Percentiles rank a stretch among this genome's conserved stretches.
Conservation (phyloP, 1,139 yeast genomes). For the Lodderomyces theae region DNA sequence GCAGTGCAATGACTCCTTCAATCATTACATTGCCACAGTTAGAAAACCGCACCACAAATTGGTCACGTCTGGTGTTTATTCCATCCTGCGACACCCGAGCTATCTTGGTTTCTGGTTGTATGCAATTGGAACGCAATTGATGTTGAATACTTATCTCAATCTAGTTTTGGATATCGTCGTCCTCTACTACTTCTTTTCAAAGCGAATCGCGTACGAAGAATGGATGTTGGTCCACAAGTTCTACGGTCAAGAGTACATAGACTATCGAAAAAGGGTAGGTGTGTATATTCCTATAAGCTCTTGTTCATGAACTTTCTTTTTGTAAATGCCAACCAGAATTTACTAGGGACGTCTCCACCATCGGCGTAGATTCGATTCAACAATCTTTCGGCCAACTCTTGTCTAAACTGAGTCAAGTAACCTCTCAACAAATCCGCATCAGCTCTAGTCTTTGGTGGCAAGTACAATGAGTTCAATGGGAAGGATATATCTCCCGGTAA, state of each 20-base stretch:
- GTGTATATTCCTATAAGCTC: constrained; percentile 39
- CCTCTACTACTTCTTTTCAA: constrained; percentile 29
- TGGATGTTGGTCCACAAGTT: constrained; percentile 25
- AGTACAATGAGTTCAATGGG: constrained; percentile 82
- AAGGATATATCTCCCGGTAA: constrained; percentile 95
- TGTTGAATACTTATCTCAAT: constrained; percentile 25
- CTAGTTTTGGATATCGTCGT: constrained; percentile 19
- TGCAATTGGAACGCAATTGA: constrained; percentile 33
- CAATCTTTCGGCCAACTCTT: constrained; percentile 82
- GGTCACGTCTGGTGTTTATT: constrained; percentile 34
- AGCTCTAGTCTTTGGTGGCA: constrained; percentile 68
- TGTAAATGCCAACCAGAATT: constrained; percentile 94
- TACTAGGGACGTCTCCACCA: constrained; percentile 54
- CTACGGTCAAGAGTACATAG: constrained; percentile 29
- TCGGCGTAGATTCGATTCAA: constrained; percentile 68
- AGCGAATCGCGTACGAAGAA: constrained; percentile 39
- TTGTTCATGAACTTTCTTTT: constrained; percentile 95
- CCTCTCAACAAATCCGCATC: constrained; percentile 78
- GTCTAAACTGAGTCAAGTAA: constrained; percentile 90
- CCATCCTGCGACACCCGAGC: constrained; percentile 37
- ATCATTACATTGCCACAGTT: constrained; percentile 26
- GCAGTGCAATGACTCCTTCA: constrained; percentile 37
- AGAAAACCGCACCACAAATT: constrained; percentile 16
- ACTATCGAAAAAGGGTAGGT: constrained; percentile 25
- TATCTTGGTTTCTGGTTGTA: constrained; percentile 43